Base-by-base conservation (phyloP, 2,329 filamentous ascomycete genomes). In the Alternaria angustiovoidea region DNA sequence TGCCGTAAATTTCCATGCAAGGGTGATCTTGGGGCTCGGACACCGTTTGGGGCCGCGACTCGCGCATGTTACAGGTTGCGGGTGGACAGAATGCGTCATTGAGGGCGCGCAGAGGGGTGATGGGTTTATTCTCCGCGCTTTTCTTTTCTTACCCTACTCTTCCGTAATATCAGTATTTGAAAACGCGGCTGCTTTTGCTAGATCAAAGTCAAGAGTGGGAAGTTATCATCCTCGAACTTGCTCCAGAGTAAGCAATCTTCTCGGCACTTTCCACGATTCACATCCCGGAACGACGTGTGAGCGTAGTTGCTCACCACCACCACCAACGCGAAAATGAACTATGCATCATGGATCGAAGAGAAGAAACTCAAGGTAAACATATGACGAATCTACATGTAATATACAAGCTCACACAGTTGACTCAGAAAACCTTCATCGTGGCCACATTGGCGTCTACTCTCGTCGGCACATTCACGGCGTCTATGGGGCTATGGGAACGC, bases 271-370 rank as follows among this genome's bases (percentile, higher is more conserved):
- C 41, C 46, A 22, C 43, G 22, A 55, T 38, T 51, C 41, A 7
- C 28, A 38, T 46, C 20, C 30, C 11, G 18, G 24, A 54, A 20
- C 7, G 16, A 48, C 18, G 47, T 54, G 41, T 30, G 54, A 59
- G 54, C 54, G 42, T 56, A 20, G 20, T 18, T 48, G 46, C 48
- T 54, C 48, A 53, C 52, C 32, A 41, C 52, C 32, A 41, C 28
- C 28, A 53, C 18, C 46, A 52, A 43, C 48, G 61, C 60, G 67
- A 76, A 61, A 54, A 81, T 81, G 79, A 80, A 80, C 61, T 81
- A 80, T 72, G 70, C 78, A 65, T 80, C 79, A 66, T 80, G 79
- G 78, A 81, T 81, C 56, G 78, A 81, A 72, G 79, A 81, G 72
- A 78, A 80, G 64, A 80, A 80, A 58, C 76, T 80, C 68, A 81